Evolutionary conservation across 2,329 filamentous ascomycete species (phyloP).

Genomic region (Diaporthe amygdali): DNA sequence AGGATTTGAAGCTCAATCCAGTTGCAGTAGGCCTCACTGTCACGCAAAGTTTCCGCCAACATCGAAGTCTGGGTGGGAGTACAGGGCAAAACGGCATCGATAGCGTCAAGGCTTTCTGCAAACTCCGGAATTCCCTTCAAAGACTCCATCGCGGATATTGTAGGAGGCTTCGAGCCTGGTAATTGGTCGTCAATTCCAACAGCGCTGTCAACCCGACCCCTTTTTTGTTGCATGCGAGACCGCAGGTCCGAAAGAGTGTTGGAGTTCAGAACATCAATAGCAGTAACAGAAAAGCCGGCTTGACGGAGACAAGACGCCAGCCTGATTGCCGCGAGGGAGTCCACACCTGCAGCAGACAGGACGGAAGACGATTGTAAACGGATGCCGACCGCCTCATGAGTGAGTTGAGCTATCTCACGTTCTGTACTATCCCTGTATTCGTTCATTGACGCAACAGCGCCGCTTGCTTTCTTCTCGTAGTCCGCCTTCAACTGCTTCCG

Average conservation of each 20-base stretch:
- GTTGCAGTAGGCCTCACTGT: constrained; percentile 75
- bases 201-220: not conserved
- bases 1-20: constrained; percentile 66
- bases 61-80: constrained; percentile 80
- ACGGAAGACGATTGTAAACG: constrained; percentile 33
- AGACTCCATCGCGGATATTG: not conserved
- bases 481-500: constrained; percentile 65
- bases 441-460: not conserved
- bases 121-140: constrained; percentile 26
- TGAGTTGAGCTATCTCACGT: constrained; percentile 38
- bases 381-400: constrained; percentile 33
- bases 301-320: constrained; percentile 69
- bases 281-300: constrained; percentile 59
- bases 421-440: constrained; percentile 37
- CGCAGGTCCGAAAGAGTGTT: constrained; percentile 44
- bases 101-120: constrained; percentile 39
- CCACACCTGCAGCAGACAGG: constrained; percentile 42
- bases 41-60: constrained; percentile 73
- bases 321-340: constrained; percentile 48
- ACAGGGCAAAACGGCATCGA: constrained; percentile 62
- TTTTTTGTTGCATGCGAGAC: constrained; percentile 17
- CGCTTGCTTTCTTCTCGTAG: constrained; percentile 43
- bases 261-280: constrained; percentile 66
- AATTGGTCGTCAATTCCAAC: not conserved
- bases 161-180: not conserved